These are phyloP conservation scores for Lentinula sp. DNA, from an alignment of 768 basidiomycete genomes.

Conservation along the genomic window DNA sequence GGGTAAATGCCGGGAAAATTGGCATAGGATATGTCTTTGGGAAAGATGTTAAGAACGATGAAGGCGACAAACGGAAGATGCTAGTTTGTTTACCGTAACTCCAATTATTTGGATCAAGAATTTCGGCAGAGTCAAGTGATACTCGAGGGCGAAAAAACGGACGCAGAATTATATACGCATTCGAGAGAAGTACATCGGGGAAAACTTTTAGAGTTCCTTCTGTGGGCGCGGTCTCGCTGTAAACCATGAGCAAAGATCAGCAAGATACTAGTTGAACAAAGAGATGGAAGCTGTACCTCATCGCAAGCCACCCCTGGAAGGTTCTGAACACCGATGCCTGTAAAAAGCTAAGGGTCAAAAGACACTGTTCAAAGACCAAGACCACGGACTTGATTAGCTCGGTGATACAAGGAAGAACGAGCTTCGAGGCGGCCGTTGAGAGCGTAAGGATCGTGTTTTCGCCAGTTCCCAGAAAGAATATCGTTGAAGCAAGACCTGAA, in stretches of 20 bases:
- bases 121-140: constrained; percentile 29
- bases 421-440: constrained; percentile 55
- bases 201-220: constrained; percentile 69
- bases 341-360: not conserved
- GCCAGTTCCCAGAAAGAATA: constrained; percentile 60
- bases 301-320: constrained; percentile 75
- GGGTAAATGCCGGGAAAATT: constrained; percentile 49
- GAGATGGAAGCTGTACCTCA: constrained; percentile 36
- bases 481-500: constrained; percentile 57
- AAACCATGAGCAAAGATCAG: not conserved
- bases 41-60: not conserved
- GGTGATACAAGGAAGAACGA: constrained; percentile 56
- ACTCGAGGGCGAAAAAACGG: constrained; percentile 66
- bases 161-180: constrained; percentile 69
- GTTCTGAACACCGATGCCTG: constrained; percentile 50
- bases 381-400: constrained; percentile 38
- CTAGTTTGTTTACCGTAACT: constrained; percentile 31
- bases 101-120: constrained; percentile 48
- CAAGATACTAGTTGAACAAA: no score
- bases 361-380: not conserved
- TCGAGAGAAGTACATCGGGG: constrained; percentile 60
- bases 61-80: not conserved
- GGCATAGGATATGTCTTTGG: constrained; percentile 36
- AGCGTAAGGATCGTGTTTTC: constrained; percentile 61
- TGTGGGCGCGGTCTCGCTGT: constrained; percentile 57